Conservation (phyloP, 1,284 basidiomycete species). For the Ustilago shanxiensis region DNA sequence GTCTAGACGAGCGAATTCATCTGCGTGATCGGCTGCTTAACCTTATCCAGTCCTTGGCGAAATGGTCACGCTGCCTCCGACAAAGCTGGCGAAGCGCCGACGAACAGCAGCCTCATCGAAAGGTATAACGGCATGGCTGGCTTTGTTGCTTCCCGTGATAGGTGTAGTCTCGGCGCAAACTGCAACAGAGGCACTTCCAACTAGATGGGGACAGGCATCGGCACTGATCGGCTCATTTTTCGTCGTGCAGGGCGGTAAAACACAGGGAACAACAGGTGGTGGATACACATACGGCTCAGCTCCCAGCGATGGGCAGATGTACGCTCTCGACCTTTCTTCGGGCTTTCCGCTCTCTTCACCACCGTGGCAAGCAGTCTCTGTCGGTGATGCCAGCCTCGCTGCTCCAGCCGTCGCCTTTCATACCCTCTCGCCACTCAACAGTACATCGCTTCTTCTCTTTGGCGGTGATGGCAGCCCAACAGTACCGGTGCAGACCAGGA, state of each 20-base stretch:
- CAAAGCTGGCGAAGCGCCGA: slow-evolving; percentile 1
- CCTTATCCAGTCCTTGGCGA: not conserved
- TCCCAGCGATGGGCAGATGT: slow-evolving; percentile 53
- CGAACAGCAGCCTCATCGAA: not conserved
- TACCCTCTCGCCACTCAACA: slow-evolving; percentile 57
- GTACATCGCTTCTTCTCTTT: slow-evolving; percentile 52
- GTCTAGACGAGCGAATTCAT: slow-evolving; percentile 39
- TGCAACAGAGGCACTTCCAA: not conserved
- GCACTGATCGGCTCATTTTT: slow-evolving; percentile 48
- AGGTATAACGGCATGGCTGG: not conserved
- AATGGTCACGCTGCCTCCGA: slow-evolving; percentile 7
- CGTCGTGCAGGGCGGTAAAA: slow-evolving; percentile 65
- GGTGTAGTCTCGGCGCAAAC: slow-evolving; percentile 25
- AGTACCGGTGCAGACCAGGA: slow-evolving; percentile 52
- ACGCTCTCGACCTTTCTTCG: slow-evolving; percentile 51
- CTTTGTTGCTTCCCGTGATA: slow-evolving; percentile 15
- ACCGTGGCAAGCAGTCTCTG: slow-evolving; percentile 48
- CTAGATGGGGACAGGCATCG: slow-evolving; percentile 64
- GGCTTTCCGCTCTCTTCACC: slow-evolving; percentile 41
- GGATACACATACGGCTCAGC: slow-evolving; percentile 62
- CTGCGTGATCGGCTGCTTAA: slow-evolving; percentile 5
- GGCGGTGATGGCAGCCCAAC: slow-evolving; percentile 52
- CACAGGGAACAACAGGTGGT: slow-evolving; percentile 52
- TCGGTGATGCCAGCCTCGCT: slow-evolving; percentile 3
- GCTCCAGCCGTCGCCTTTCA: slow-evolving; percentile 58